phyloP scores from a whole-genome alignment of 495 filamentous ascomycete genomes.

The Choiromyces venosus region DNA sequence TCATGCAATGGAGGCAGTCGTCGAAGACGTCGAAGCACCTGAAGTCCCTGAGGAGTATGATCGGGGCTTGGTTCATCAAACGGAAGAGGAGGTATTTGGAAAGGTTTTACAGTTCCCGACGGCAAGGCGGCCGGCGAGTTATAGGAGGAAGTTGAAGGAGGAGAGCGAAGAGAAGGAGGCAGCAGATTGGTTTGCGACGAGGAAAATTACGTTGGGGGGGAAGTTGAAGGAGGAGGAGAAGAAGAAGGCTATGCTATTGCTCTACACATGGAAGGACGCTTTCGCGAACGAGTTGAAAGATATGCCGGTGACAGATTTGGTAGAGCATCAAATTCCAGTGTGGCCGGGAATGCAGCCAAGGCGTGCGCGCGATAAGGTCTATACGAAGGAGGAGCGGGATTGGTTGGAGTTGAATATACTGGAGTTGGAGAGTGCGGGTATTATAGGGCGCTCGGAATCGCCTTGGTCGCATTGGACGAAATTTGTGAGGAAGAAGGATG shows the following conservation, averaged over 20 bases:
- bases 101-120: conserved; percentile 4
- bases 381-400: not conserved
- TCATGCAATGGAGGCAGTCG: no score
- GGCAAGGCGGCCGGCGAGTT: accelerated
- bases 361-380: not conserved
- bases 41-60: no score
- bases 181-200: not conserved
- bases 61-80: not conserved
- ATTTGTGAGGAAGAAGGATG: conserved; percentile 4
- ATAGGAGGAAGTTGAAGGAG: not conserved
- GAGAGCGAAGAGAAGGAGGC: not conserved
- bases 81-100: not conserved
- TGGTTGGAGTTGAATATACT: conserved; percentile 4
- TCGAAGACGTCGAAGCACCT: no score
- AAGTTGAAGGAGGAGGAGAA: not conserved
- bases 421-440: not conserved
- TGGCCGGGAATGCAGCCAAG: not conserved
- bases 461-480: conserved; percentile 6
- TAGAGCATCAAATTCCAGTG: not conserved
- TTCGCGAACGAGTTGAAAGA: not conserved
- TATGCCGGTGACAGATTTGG: not conserved
- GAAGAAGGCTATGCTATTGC: not conserved
- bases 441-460: conserved; percentile 4
- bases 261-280: conserved; percentile 14
- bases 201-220: not conserved